Base-by-base conservation (phyloP, 345 rosid species). In the Acer negundo region DNA sequence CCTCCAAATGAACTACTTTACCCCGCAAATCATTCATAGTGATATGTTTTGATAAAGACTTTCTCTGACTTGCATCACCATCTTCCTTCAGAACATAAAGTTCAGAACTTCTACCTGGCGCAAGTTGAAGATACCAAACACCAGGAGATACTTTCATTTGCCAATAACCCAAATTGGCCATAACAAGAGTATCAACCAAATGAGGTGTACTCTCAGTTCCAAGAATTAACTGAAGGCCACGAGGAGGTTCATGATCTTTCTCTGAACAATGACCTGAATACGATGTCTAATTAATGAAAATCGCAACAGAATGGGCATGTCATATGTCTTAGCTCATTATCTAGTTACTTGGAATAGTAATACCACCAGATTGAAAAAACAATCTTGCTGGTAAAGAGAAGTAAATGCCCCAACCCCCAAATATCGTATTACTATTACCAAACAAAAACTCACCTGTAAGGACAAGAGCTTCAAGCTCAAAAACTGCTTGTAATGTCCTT, bases 111-210 rank as follows among this genome's bases (percentile, higher is more conserved):
- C 99, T 86, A 31, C 98, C 98, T 0, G 97, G 97, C 70, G 98
- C 99, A 83, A 96, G 98, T 85, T 96, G 99, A 75, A 94, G 87
- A 77, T 92, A 91, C 98, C 98, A 96, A 78, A 96, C 94, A 70
- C 99, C 99, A 75, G 99, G 98, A 76, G 97, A 96, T 70, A 90
- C 99, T 88, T 96, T 96, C 98, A 94, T 96, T 85, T 96, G 99
- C 99, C 98, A 96, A 83, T 94, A 96, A 38, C 99, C 99, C 84
- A 96, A 87, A 85, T 96, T 96, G 83, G 97, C 99, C 99, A 96
- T 96, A 80, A 96, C 99, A 85, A 91, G 84, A 69, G 98, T 96
- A 82, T 96, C 99, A 62, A 96, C 99, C 87, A 94, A 84, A 81
- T 96, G 99, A 40, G 97, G 97, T 49, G 72, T 83, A 86, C 85